Base-by-base conservation (phyloP, 2,329 filamentous ascomycete genomes). In the Talaromyces sp. region DNA sequence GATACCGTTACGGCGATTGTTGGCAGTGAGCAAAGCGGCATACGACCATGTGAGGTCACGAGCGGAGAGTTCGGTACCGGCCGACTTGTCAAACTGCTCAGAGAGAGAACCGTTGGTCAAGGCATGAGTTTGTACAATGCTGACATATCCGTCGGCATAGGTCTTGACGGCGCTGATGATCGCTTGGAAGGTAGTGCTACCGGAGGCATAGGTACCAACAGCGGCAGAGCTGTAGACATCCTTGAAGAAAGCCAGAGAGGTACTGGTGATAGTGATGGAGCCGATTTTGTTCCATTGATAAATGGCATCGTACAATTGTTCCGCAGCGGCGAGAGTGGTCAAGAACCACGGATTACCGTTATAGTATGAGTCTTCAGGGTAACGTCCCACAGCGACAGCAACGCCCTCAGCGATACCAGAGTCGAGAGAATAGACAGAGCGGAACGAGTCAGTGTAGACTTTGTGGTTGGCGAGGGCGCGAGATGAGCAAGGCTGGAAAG, bases 271-370 rank as follows among this genome's bases (percentile, higher is more conserved):
- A 0, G 83, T 84, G 70, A 96, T 83, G 6, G 82, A 87, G 1
- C 87, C 87, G 31, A 82, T 76, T 41, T 81, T 77, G 67, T 89
- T 82, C 90, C 90, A 94, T 59, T 89, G 87, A 69, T 89, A 88
- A 1, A 93, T 72, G 0, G 91, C 89, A 70, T 90, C 88, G 74
- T 93, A 94, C 2, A 96, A 84, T 73, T 91, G 89, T 77, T 95
- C 91, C 3, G 91, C 92, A 0, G 90, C 90, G 1, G 90, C 90
- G 35, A 92, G 82, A 0, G 90, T 94, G 70, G 85, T 85, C 13
- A 94, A 83, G 71, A 92, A 84, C 70, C 91, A 95, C 1, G 91
- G 91, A 75, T 95, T 93, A 1, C 90, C 91, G 67, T 86, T 86
- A 75, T 89, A 90, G 77, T 94, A 95, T 3, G 82, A 77, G 70